A percentile compares a stretch with the other conserved stretches of the same genome.
Conservation (phyloP, 441 rosid species). For the Brassica hybrid region DNA sequence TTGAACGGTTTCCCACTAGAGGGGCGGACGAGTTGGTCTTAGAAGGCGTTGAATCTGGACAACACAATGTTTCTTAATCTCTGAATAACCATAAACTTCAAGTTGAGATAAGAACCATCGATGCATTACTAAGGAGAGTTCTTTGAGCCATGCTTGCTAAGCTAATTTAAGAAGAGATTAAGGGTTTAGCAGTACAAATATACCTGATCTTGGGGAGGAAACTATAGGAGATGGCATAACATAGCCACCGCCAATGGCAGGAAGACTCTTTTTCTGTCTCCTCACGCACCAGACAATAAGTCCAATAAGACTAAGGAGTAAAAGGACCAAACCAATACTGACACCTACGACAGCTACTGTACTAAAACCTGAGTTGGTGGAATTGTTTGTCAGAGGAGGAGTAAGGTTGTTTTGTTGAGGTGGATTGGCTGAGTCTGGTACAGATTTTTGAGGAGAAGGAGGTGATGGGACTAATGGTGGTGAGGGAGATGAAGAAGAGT, state of each 20-base stretch:
- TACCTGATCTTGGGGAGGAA: constrained; percentile 75
- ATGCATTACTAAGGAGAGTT: constrained; percentile 16
- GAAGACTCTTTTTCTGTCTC: constrained; percentile 55
- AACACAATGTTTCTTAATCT: constrained; percentile 22
- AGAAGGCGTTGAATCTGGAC: constrained; percentile 53
- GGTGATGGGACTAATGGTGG: constrained; percentile 44
- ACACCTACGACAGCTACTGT: constrained; percentile 56
- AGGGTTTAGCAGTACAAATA: background rate
- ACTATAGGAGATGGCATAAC: constrained; percentile 65
- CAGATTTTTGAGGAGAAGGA: constrained; percentile 46
- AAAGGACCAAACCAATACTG: constrained; percentile 53
- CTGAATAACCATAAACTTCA: constrained; percentile 10
- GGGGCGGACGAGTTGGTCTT: constrained; percentile 70
- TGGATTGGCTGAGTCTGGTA: constrained; percentile 44
- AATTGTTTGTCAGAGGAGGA: constrained; percentile 44
- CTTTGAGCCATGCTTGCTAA: constrained; percentile 16
- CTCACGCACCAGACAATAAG: constrained; percentile 59
- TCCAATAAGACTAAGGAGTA: constrained; percentile 64
- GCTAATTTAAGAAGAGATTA: background rate
- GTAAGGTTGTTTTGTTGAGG: constrained; percentile 32
- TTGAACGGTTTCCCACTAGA: constrained; percentile 62
- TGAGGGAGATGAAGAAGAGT: constrained; percentile 49
- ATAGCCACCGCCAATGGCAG: constrained; percentile 58
- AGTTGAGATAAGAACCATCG: background rate
- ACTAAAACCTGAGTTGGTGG: constrained; percentile 45